Percentiles rank a stretch among this genome's conserved stretches.
Evolutionary conservation across 345 rosid species (phyloP).

Genomic region (Salix brachista): DNA sequence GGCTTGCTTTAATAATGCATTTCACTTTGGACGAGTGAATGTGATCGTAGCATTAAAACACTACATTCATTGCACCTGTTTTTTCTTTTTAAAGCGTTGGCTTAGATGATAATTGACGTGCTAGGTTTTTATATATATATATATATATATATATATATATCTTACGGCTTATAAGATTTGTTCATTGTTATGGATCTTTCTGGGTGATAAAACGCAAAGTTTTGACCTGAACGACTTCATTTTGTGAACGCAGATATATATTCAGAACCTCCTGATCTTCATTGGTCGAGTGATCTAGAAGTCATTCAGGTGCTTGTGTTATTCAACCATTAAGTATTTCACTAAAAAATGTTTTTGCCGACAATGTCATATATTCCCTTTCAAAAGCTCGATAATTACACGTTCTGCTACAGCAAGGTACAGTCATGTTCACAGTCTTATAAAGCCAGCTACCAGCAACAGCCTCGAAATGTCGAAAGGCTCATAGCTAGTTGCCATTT

Average conservation of each 20-base stretch:
- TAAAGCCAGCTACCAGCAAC: background rate
- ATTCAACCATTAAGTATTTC: background rate
- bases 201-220: no score
- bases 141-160: no score
- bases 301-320: background rate
- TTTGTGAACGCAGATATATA: background rate
- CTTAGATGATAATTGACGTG: no score
- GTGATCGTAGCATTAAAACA: no score
- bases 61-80: no score
- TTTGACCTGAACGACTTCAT: no score
- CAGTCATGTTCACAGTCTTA: background rate
- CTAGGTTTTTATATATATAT: fast-evolving
- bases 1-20: constrained; percentile 5
- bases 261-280: background rate
- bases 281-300: background rate
- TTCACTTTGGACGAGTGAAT: background rate
- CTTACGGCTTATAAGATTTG: no score
- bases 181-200: no score
- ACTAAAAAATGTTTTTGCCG: background rate
- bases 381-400: background rate
- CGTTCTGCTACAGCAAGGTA: background rate
- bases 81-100: no score
- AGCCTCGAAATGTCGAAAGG: background rate
- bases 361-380: background rate
- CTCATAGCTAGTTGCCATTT: background rate